Evolutionary conservation across 805 yeast species (phyloP), one percentile per base, ranked within the genome.

Genomic region (Wickerhamomyces queroliae): DNA sequence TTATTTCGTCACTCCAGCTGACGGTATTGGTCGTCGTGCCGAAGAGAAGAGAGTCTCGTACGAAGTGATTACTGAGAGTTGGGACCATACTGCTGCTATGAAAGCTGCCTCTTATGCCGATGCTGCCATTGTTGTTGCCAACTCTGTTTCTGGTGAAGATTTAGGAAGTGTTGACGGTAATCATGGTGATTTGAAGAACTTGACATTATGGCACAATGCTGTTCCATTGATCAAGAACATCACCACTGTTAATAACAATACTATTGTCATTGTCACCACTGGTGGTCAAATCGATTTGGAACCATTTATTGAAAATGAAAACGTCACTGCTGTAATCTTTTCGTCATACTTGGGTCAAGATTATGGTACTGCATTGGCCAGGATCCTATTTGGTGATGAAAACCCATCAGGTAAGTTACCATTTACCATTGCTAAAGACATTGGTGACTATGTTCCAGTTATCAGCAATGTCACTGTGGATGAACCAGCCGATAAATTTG

Each of bases 321-420:
- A 74, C 46, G 70, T 78, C 20, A 75, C 76, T 25, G 82, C 71
- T 2, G 78, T 77, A 4, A 40, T 78, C 10, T 72, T 62, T 48
- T 56, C 77, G 3, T 68, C 78, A 2, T 80, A 80, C 10, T 62
- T 74, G 38, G 82, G 82, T 20, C 66, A 66, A 42, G 58, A 61
- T 48, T 65, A 66, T 31, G 83, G 83, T 9, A 61, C 66, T 39
- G 79, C 81, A 2, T 49, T 78, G 16, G 75, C 78, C 5, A 76
- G 73, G 33, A 66, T 76, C 1, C 47, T 78, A 21, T 78, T 72
- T 53, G 83, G 83, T 1, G 77, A 71, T 31, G 64, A 57, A 17
- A 70, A 70, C 42, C 83, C 83, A 8, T 71, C 79, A 11, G 83
- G 83, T 10, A 67, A 67, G 40, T 62, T 78, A 28, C 82, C 83